Conservation (phyloP, 2,329 filamentous ascomycete species). For the Clarireedia sp. region DNA sequence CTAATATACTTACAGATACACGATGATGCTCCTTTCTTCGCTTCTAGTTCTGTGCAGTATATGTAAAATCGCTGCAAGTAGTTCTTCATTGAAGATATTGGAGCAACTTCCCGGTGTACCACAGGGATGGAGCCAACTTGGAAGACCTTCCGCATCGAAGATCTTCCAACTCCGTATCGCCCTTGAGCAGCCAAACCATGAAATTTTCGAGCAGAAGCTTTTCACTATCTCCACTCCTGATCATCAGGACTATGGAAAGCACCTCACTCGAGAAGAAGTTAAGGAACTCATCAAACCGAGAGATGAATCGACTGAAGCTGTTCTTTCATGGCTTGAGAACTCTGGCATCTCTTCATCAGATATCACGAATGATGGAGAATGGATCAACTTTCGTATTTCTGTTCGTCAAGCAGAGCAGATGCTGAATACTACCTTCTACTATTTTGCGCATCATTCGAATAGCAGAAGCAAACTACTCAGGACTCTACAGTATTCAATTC, state of each 20-base stretch:
- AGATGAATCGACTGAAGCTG: conserved; percentile 41
- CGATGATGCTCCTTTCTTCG: conserved; percentile 5
- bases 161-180: conserved; percentile 20
- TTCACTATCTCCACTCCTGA: conserved; percentile 37
- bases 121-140: conserved; percentile 20
- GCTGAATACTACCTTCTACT: conserved; percentile 31
- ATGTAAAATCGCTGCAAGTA: conserved; percentile 8
- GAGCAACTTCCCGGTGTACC: conserved; percentile 18
- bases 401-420: conserved; percentile 26
- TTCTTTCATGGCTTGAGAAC: conserved; percentile 47
- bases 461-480: conserved; percentile 39
- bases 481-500: conserved; percentile 38
- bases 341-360: conserved; percentile 39
- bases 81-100: conserved; percentile 14
- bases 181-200: conserved; percentile 37
- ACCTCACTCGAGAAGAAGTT: conserved; percentile 43
- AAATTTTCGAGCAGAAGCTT: conserved; percentile 36
- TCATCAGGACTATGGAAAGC: conserved; percentile 45
- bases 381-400: conserved; percentile 32
- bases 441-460: conserved; percentile 29
- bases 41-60: background rate
- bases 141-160: conserved; percentile 14
- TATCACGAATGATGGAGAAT: conserved; percentile 47
- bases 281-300: conserved; percentile 44
- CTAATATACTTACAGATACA: conserved; percentile 1